Base-by-base conservation (phyloP, 257 asterid species). In the Solanum tarapatanum region DNA sequence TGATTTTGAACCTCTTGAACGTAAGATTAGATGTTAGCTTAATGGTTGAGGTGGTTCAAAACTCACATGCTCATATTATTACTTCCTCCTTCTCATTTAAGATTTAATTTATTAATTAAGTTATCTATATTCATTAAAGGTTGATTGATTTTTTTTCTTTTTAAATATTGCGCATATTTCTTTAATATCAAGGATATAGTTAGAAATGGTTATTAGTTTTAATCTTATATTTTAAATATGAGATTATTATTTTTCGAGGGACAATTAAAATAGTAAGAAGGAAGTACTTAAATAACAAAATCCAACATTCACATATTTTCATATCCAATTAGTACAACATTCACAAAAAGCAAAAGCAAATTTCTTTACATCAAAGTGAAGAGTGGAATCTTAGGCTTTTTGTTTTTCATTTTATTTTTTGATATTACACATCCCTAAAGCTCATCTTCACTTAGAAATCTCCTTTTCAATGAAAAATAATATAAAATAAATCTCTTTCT, bases 351-450 rank as follows among this genome's bases (percentile, higher is more conserved):
- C 89, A 87, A 83, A 41, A 72, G 85, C 87, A 80, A 70, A 89
- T 87, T 89, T 90, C 41, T 90, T 82, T 90, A 89, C 87, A 90
- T 84, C 87, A 87, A 82, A 90, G 89, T 91, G 90, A 55, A 87
- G 87, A 43, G 64, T 74, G 93, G 92, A 91, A 89, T 89, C 92
- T 90, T 83, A 28, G 72, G 85, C 86, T 19, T 51, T 64, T 86
- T 84, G 28, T 85, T 79, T 87, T 73, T 5, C 64, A 55, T 55
- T 87, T 64, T 26, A 87, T 66, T 87, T 87, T 87, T 84, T 45
- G 11, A 48, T 51, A 17, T 21, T 45, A 80, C 85, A 45, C 68
- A 80, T 45, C 28, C 41, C 68, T 80, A 45, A 16, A 80, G 6
- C 11, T 45, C 66, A 80, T 80, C 41, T 45, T 79, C 39, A 43